A percentile compares a stretch with the other conserved stretches of the same genome.
Conservation (phyloP, 2,329 filamentous ascomycete species). For the Sporothrix brasiliensis region DNA sequence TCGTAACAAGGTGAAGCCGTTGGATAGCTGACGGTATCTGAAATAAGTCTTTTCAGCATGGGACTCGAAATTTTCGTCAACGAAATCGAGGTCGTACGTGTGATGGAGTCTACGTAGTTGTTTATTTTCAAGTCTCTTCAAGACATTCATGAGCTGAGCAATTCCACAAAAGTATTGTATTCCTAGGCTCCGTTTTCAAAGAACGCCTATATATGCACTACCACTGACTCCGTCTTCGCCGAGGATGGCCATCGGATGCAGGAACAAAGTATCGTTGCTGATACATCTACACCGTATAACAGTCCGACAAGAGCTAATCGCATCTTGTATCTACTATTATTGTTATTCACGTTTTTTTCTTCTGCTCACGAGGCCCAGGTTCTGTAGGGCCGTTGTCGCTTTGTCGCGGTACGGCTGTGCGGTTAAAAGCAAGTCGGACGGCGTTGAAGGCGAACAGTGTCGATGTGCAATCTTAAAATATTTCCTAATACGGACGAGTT, state of each 20-base stretch:
- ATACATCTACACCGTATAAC: constrained; percentile 28
- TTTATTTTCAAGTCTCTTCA: too few species aligned
- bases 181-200: too few species aligned
- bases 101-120: too few species aligned
- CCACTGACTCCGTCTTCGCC: too few species aligned
- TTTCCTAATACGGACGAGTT: constrained; percentile 50
- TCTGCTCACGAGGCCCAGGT: not conserved
- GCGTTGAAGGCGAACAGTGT: not conserved
- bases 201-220: too few species aligned
- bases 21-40: too few species aligned
- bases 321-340: not conserved
- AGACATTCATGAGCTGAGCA: too few species aligned
- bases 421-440: constrained; percentile 39
- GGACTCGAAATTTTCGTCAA: too few species aligned
- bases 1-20: too few species aligned
- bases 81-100: too few species aligned
- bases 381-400: not conserved
- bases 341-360: not conserved
- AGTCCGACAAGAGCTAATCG: not conserved
- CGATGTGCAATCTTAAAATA: constrained; percentile 39
- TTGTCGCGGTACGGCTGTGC: constrained; percentile 37
- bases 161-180: too few species aligned
- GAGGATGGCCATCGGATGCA: not conserved
- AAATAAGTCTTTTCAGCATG: too few species aligned
- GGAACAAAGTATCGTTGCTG: not conserved